Percentiles rank a stretch among this genome's conserved stretches.
These are phyloP conservation scores for Neophaeococcomyces aloes DNA, from an alignment of 2,329 filamentous ascomycete genomes.

Conservation along the genomic window DNA sequence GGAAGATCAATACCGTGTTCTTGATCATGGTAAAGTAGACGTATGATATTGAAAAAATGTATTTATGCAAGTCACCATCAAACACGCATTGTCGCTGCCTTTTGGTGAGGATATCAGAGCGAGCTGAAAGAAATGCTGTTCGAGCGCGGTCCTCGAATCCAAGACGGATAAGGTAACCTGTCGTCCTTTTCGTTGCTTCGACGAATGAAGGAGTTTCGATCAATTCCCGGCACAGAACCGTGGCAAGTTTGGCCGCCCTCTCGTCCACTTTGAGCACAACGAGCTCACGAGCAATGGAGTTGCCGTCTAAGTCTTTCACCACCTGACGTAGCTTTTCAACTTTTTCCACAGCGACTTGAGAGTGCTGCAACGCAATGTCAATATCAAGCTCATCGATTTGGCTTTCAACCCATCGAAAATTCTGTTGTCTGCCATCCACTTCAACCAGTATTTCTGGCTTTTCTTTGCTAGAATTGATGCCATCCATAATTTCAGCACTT, in stretches of 20 bases:
- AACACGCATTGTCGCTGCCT: constrained; percentile 87
- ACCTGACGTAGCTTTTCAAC: constrained; percentile 78
- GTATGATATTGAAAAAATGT: constrained; percentile 90
- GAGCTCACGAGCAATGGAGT: constrained; percentile 78
- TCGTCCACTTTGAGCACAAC: constrained; percentile 87
- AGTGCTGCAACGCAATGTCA: constrained; percentile 80
- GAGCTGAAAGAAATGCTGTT: constrained; percentile 72
- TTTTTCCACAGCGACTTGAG: constrained; percentile 70
- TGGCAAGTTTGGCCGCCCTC: constrained; percentile 65
- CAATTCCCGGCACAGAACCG: constrained; percentile 65
- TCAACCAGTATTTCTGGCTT: constrained; percentile 69
- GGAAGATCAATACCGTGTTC: constrained; percentile 85
- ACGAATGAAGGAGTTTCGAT: constrained; percentile 67
- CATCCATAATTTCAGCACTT: constrained; percentile 70
- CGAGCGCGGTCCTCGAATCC: constrained; percentile 85
- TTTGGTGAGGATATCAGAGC: constrained; percentile 67
- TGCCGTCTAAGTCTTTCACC: constrained; percentile 70
- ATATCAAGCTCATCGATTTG: constrained; percentile 96
- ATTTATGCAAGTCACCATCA: constrained; percentile 81
- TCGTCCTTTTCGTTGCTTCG: constrained; percentile 66
- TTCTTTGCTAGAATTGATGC: constrained; percentile 62
- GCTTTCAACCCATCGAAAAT: constrained; percentile 86
- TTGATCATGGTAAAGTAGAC: constrained; percentile 91
- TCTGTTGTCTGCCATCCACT: constrained; percentile 92
- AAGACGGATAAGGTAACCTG: constrained; percentile 72